Evolutionary conservation across 2,329 filamentous ascomycete genomes (phyloP), one percentile per base, ranked within the genome.

Genomic region (Cytospora leucostoma): DNA sequence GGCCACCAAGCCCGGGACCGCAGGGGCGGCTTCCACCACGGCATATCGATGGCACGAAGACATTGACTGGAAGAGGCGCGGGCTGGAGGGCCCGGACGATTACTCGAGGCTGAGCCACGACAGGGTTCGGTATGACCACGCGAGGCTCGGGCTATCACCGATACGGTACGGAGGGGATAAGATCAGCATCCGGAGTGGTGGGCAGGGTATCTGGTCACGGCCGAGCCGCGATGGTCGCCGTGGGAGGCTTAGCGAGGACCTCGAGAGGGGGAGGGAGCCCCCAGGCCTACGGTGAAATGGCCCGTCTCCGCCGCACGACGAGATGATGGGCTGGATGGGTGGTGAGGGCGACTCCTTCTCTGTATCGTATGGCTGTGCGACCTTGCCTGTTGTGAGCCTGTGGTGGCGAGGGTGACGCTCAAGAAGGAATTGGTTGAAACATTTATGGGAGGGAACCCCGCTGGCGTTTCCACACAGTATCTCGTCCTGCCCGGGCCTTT

Each of bases 181-280:
- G 34, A 38, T 56, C 56, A 68, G 67, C 54, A 27, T 65, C 13
- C 63, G 63, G 4, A 68, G 67, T 33, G 65, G 63, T 0, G 27
- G 27, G 27, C 37, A 17, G 7, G 64, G 59, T n/a, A 35, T 61
- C 4, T 59, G 58, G 32, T 38, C 57, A 27, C 57, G 65, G 57
- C 55, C 62, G 37, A 68, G 67, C 33, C 52, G 61, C 7, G 65
- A 68, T 34, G 59, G 56, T 38, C 62, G 67, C n/a, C 54, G 62
- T 12, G 52, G 56, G 34, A 60, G 65, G 32, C 52, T 63, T 12
- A 67, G 65, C 57, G 63, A 56, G 15, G 67, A 68, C 32, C 63
- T 68, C 2, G 67, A 68, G 47, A 58, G 63, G 37, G 67, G 67
- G 8, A 59, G 63, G 32, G 67, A 65, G 19, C 33, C 32, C 7